Conservation (phyloP, 139 green algal genomes). For the Picochlorum sp. region DNA sequence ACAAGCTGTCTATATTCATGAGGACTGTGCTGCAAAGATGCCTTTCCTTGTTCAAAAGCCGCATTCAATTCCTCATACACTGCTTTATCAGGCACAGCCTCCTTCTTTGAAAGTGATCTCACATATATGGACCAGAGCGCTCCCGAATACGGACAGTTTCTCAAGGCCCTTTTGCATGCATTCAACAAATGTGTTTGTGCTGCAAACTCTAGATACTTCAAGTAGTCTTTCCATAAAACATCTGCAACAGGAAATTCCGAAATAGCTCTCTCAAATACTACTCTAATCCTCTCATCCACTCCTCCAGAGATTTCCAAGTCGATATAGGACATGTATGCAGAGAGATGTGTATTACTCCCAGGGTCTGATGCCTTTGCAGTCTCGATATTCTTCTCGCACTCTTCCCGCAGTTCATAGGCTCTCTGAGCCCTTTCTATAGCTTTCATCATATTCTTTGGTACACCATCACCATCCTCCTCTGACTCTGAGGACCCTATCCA, state of each 20-base stretch:
- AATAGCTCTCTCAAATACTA: constrained; percentile 73
- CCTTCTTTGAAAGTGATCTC: constrained; percentile 37
- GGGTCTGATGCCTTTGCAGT: constrained; percentile 5
- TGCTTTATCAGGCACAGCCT: background rate
- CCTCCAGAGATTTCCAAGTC: constrained; percentile 38
- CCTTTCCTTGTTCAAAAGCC: too few species aligned
- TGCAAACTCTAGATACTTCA: constrained; percentile 50
- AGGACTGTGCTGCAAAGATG: too few species aligned
- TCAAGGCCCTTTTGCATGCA: constrained; percentile 52
- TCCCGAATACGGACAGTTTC: constrained; percentile 81
- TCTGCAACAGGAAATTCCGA: constrained; percentile 67
- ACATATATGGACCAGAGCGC: constrained; percentile 47
- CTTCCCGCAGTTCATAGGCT: constrained; percentile 30
- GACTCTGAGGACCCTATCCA: constrained; percentile 37
- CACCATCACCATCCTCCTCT: background rate
- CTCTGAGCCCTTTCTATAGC: constrained; percentile 18
- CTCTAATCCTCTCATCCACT: constrained; percentile 45
- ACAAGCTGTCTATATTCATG: too few species aligned
- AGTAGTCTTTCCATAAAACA: constrained; percentile 73
- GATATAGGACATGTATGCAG: constrained; percentile 70
- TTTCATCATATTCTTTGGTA: background rate
- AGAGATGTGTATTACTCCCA: constrained; percentile 47
- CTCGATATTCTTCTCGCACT: constrained; percentile 49
- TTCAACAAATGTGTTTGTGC: constrained; percentile 14
- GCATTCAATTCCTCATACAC: too few species aligned